Conservation (phyloP, 2,329 filamentous ascomycete genomes). For the Hypoxylon sp. region DNA sequence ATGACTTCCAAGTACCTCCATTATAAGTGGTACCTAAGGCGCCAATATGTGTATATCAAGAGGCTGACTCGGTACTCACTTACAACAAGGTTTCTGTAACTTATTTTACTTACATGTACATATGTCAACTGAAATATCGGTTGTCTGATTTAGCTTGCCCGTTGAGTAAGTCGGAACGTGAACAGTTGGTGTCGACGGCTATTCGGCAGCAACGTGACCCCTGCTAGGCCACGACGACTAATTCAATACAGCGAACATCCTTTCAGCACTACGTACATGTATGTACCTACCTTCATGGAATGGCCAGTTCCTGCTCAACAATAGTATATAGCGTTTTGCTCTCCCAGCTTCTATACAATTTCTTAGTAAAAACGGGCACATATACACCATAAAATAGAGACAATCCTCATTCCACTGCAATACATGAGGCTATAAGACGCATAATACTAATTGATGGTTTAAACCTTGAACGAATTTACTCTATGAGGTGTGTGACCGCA, state of each 20-base stretch:
- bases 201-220: conserved; percentile 21
- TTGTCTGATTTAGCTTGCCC: neutral
- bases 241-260: conserved; percentile 1
- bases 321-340: neutral
- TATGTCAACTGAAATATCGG: neutral
- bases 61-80: neutral
- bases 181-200: conserved; percentile 9
- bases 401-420: neutral
- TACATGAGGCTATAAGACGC: neutral
- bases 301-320: neutral
- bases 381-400: neutral
- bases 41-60: neutral
- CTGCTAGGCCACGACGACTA: conserved; percentile 1
- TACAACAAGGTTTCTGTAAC: neutral
- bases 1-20: neutral
- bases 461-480: neutral
- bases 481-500: neutral
- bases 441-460: neutral
- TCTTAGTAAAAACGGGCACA: neutral
- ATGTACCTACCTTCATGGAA: neutral
- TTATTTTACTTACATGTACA: neutral
- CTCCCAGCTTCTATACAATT: neutral
- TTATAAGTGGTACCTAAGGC: neutral
- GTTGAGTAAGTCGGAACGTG: neutral
- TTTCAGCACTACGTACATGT: conserved; percentile 1